Base-by-base conservation (phyloP, 1,284 basidiomycete species). In the Fomes fomentarius region DNA sequence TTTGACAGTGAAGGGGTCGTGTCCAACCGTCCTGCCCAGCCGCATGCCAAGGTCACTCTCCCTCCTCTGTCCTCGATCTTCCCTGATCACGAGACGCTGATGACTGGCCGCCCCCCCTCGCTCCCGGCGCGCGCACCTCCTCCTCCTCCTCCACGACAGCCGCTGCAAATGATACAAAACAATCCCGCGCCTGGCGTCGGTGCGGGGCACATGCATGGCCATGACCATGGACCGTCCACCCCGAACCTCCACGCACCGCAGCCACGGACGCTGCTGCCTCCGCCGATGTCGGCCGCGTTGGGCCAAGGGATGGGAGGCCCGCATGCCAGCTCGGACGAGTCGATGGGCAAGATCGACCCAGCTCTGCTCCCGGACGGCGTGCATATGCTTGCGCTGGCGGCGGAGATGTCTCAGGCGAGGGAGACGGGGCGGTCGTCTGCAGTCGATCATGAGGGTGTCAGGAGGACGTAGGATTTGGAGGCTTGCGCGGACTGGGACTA, bases 371-470 rank as follows among this genome's bases (percentile, higher is more conserved):
- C 5, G 21, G 52, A 54, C 15, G 58, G 52, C 5, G 50, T 55
- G 17, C 55, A 51, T 26, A 57, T 57, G 55, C 55, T 57, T 10
- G 58, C 55, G 30, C 17, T 52, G 11, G 52, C 54, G 3, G 55
- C 54, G 4, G 58, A 59, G 22, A 38, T 26, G 12, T 24, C 42
- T 3, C 26, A 53, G 21, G 26, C 19, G 8, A 40, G 52, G 30
- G 43, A 34, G 43, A 9, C 26, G 37, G 37, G 11, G 9, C 39
- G 39, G 11, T 40, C 35, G 35, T 8, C 12, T 7, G 35, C 6
- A 7, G 35, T n/a, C n/a, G n/a, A n/a, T n/a, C 8, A n/a, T 37
- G 35, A 9, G 35, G 35, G 12, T 37, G 17, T 15, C n/a, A 19
- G 35, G 35, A 7, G 15, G 35, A n/a, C n/a, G 39, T 26, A 12